These are phyloP conservation scores for Aspergillus nidulans DNA, from an alignment of 495 filamentous ascomycete genomes.

Conservation along the genomic window DNA sequence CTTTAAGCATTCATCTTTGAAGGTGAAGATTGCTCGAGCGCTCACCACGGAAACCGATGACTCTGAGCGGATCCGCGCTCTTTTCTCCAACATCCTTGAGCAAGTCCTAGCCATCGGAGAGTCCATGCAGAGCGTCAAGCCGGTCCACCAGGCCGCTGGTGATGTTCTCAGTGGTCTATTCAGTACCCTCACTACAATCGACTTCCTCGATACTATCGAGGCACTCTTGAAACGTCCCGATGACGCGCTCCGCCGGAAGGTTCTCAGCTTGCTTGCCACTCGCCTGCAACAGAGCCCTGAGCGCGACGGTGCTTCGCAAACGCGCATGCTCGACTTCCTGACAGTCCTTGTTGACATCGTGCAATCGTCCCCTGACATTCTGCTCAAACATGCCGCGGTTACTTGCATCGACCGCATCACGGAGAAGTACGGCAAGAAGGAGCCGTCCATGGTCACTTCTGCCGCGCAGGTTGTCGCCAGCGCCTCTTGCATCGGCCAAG, in stretches of 20 bases:
- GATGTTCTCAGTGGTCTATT: conserved; percentile 71
- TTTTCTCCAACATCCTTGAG: conserved; percentile 69
- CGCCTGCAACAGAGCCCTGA: conserved; percentile 66
- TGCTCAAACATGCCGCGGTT: conserved; percentile 75
- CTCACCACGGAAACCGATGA: conserved; percentile 35
- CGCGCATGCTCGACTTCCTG: conserved; percentile 70
- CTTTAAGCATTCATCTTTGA: conserved; percentile 42
- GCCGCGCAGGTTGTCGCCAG: conserved; percentile 75
- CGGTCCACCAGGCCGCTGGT: conserved; percentile 58
- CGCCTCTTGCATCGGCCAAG: conserved; percentile 65
- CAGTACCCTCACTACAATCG: conserved; percentile 70
- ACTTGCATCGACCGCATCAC: conserved; percentile 85
- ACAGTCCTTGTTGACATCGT: conserved; percentile 71
- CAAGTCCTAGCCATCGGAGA: conserved; percentile 59
- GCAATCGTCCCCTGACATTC: conserved; percentile 60
- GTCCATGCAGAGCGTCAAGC: conserved; percentile 54
- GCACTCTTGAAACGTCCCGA: conserved; percentile 68
- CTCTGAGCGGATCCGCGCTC: conserved; percentile 54
- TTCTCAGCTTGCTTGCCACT: conserved; percentile 71
- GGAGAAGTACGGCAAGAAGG: conserved; percentile 87
- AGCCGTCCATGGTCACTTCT: conserved; percentile 56
- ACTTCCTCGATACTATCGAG: conserved; percentile 82
- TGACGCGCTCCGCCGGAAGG: conserved; percentile 67
- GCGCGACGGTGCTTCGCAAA: conserved; percentile 59
- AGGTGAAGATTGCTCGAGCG: conserved; percentile 36